Base-by-base conservation (phyloP, 2,329 filamentous ascomycete species). In the Penicillium sp. region DNA sequence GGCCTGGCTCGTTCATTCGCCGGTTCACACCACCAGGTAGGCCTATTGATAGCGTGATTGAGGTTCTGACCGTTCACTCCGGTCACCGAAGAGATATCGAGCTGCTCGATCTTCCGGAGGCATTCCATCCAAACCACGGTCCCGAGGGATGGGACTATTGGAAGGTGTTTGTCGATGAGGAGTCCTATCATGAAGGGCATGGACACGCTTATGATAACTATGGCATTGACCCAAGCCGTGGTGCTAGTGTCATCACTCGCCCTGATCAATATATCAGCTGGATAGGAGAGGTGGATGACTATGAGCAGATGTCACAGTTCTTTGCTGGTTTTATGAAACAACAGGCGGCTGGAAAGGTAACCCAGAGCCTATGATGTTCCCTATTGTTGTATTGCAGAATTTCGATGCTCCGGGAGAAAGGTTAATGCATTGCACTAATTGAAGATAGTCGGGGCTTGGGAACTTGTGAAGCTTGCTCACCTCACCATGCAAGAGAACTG, bases 31-130 rank as follows among this genome's bases (percentile, higher is more conserved):
- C 74, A 2, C 34, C 49, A 1, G 59, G 49, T 4, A 56, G 63
- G 7, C 61, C 68, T 6, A 70, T 79, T 16, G 71, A 77, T 57
- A 72, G 68, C 10, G 58, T 82, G 10, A 74, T 87, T 31, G 82
- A 86, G 31, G 70, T 87, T 0, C 64, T 87, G 4, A 80, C 81
- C 0, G 66, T 84, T 0, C 83, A 87, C 63, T 72, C 74, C 0
- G 72, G 80, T 0, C 72, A 72, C 30, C 71, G 83, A 12, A 62
- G 58, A 0, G 68, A 75, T 0, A 68, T 79, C 0, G 76, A 80
- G 41, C 58, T 81, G 3, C 57, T 78, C n/a, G 76, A 79, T 45
- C 71, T 61, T 3, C 77, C 77, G 0, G 71, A 73, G 2, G 68
- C 77, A 0, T 76, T 79, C 41, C 72, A 74, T 29, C 77, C 77